Evolutionary conservation across 148 eudicot genomes (phyloP).

Genomic region (Rhododendron henanense): DNA sequence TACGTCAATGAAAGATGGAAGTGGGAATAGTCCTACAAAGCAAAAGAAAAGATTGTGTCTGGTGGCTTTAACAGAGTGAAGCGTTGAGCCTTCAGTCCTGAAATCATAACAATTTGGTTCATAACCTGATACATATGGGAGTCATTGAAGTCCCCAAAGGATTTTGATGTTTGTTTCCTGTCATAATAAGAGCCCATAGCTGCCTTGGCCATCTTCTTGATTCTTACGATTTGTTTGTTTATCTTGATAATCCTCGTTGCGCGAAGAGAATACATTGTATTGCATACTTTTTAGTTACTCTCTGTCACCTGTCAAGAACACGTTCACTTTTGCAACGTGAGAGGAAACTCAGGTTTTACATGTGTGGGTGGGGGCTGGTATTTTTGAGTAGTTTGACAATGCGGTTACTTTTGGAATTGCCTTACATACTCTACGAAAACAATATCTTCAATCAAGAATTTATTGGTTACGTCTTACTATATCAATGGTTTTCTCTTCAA

Average conservation of each 20-base stretch:
- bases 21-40: too few species aligned
- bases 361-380: not conserved
- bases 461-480: not conserved
- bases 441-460: not conserved
- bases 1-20: too few species aligned
- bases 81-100: not conserved
- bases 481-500: not conserved
- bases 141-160: not conserved
- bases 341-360: not conserved
- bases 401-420: not conserved
- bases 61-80: not conserved
- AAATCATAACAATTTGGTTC: not conserved
- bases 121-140: too few species aligned
- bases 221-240: not conserved
- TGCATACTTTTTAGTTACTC: not conserved
- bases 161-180: not conserved
- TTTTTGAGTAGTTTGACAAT: not conserved
- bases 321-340: not conserved
- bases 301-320: not conserved
- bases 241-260: not conserved
- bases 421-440: not conserved
- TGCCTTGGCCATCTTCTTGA: not conserved
- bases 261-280: not conserved
- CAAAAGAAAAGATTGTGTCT: too few species aligned
- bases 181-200: too few species aligned